These are phyloP conservation scores for Simplicillium sp. DNA, from an alignment of 2,329 filamentous ascomycete species.

Conservation along the genomic window DNA sequence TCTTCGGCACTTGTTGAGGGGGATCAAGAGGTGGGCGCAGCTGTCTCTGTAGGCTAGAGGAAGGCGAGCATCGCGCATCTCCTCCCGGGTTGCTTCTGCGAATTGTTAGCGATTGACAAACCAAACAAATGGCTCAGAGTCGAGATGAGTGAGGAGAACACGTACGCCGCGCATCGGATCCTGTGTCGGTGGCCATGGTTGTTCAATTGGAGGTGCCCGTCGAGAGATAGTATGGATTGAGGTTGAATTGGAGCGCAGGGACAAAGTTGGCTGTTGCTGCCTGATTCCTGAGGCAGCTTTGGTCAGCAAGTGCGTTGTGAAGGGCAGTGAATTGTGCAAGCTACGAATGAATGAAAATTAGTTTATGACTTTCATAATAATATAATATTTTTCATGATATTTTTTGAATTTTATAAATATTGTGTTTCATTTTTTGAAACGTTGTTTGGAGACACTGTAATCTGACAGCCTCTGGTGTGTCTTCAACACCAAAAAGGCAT, in stretches of 20 bases:
- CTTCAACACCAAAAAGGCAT: too few species aligned
- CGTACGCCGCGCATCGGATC: conserved; percentile 28
- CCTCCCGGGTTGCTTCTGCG: conserved; percentile 70
- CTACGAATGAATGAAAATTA: too few species aligned
- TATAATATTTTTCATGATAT: too few species aligned
- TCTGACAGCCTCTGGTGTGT: too few species aligned
- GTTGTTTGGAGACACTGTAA: too few species aligned
- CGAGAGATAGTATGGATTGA: neutral
- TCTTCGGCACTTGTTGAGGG: conserved; percentile 87
- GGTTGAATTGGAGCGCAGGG: neutral
- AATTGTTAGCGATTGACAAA: neutral
- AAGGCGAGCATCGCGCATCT: conserved; percentile 86
- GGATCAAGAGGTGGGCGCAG: conserved; percentile 90
- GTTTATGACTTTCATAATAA: too few species aligned
- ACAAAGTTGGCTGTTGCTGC: neutral
- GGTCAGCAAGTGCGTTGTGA: too few species aligned
- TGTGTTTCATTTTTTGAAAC: too few species aligned
- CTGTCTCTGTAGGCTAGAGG: conserved; percentile 89
- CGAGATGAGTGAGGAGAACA: conserved; percentile 5
- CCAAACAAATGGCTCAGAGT: neutral
- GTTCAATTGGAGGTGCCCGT: conserved; percentile 19
- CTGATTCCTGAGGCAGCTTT: neutral
- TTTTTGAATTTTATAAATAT: too few species aligned
- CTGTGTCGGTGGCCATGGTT: conserved; percentile 25
- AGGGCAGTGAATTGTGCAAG: too few species aligned